Conservation (phyloP, 192 early-diverging fungal genomes). For the Funneliformis mosseae region DNA sequence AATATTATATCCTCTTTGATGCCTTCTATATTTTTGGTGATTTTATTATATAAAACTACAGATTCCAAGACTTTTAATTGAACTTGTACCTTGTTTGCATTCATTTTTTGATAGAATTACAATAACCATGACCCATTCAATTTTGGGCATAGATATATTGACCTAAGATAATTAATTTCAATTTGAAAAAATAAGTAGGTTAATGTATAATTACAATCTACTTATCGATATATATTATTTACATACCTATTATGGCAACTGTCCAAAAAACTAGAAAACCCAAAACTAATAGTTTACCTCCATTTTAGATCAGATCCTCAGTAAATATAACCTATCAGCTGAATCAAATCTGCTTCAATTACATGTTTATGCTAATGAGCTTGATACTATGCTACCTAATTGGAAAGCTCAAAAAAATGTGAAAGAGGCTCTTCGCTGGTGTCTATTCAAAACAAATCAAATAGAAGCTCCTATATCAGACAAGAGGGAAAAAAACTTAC, state of each 20-base stretch:
- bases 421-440: conserved; percentile 1
- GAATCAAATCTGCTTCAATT: conserved; percentile 2
- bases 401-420: conserved; percentile 5
- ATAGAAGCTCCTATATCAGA: too few species aligned
- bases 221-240: too few species aligned
- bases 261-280: conserved; percentile 2
- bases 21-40: conserved; percentile 22
- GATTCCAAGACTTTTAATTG: conserved; percentile 26
- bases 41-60: conserved; percentile 29
- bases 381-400: conserved; percentile 15
- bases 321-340: background rate
- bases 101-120: conserved; percentile 34
- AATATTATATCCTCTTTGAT: conserved; percentile 34
- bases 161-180: conserved; percentile 8
- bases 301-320: background rate
- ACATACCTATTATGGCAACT: conserved; percentile 4
- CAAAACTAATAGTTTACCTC: conserved; percentile 15
- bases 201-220: conserved; percentile 10
- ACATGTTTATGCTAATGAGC: background rate
- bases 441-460: too few species aligned
- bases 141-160: conserved; percentile 24
- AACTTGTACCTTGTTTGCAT: conserved; percentile 16
- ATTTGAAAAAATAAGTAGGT: background rate
- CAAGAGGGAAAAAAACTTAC: too few species aligned
- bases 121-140: conserved; percentile 24